Base-by-base conservation (phyloP, 1,139 yeast genomes). In the Geotrichum restrictum region DNA sequence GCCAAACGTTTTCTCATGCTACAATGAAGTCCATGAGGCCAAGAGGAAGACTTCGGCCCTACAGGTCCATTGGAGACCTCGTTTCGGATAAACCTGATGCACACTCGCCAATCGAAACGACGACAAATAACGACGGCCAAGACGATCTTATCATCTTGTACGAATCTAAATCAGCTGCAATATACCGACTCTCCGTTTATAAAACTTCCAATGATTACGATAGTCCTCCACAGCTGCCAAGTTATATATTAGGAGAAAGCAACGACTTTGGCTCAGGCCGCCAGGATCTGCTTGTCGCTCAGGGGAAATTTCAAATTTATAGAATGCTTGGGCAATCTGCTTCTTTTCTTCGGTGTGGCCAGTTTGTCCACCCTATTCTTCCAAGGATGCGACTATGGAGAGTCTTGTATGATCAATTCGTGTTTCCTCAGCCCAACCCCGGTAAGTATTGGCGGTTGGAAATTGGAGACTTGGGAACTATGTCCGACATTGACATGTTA, bases 401-500 rank as follows among this genome's bases (percentile, higher is more conserved):
- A 57, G 75, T 81, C 1, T 73, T 72, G 32, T 62, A 64, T 46
- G 75, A 76, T 57, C 82, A 81, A 56, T 83, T 82, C 60, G 73
- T 85, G 1, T 63, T 85, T 32, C 87, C 89, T 1, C 73, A 85
- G 58, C 80, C 80, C 8, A 83, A 83, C 58, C 91, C 91, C 0
- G 84, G 82, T 55, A 70, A 89, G 59, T 85, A 81, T 65, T 85
- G 91, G 91, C 76, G 81, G 55, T 76, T 85, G 1, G 74, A 74
- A 33, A 64, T 84, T 3, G 73, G 18, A 4, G 27, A 36, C 13
- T 7, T 40, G 13, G 29, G 72, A 2, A 75, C 76, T 51, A 56
- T 58, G 0, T 56, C 62, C 4, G 68, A 68, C 1, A 62, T 80
- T 11, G 61, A 62, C 13, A 59, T 61, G 6, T 66, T 80, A 54